Evolutionary conservation across 1,139 yeast genomes (phyloP).

Genomic region (Pichia sp.): DNA sequence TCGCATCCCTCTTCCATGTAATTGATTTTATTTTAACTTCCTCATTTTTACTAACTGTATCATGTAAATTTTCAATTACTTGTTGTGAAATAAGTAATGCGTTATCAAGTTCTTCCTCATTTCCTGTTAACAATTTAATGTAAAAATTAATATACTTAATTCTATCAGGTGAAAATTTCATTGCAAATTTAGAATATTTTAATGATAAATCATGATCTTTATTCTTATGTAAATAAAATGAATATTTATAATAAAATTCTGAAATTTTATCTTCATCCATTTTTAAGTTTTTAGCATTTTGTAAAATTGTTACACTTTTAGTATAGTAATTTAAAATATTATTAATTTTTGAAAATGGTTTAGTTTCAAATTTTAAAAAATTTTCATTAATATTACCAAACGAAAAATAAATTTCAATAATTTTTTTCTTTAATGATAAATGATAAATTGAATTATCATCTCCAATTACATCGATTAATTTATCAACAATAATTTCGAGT

Average conservation of each 20-base stretch:
- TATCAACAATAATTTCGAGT: conserved; percentile 1
- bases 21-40: conserved; percentile 12
- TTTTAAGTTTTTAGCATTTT: conserved; percentile 1
- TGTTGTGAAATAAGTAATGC: conserved; percentile 40
- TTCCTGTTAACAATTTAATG: conserved; percentile 45
- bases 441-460: not conserved
- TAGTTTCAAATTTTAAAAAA: too few relatives aligned
- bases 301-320: too few relatives aligned
- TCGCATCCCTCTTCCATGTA: conserved; percentile 46
- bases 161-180: conserved; percentile 35
- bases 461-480: conserved; percentile 12
- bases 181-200: conserved; percentile 31
- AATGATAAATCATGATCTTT: conserved; percentile 32
- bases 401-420: too few relatives aligned
- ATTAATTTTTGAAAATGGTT: too few relatives aligned
- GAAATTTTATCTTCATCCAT: conserved; percentile 1
- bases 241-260: conserved; percentile 30
- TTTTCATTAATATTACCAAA: too few relatives aligned
- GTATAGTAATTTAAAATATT: too few relatives aligned
- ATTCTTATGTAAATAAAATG: conserved; percentile 31
- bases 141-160: conserved; percentile 47
- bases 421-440: too few relatives aligned
- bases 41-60: conserved; percentile 3
- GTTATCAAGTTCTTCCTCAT: conserved; percentile 39
- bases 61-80: conserved; percentile 26